These are phyloP conservation scores for Talaromyces sp. DNA, from an alignment of 2,329 filamentous ascomycete genomes.

Conservation along the genomic window DNA sequence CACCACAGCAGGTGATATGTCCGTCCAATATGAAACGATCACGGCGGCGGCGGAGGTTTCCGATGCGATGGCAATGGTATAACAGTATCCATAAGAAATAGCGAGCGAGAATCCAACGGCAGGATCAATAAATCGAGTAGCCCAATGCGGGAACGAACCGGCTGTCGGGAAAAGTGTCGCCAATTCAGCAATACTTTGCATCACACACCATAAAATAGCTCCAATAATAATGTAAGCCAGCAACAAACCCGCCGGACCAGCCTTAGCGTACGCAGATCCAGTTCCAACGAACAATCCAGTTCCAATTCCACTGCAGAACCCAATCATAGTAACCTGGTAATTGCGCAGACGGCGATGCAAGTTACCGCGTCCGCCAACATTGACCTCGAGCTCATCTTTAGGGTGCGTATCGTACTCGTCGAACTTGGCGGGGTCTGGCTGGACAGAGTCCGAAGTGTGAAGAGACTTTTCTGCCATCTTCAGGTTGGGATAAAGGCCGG, in stretches of 20 bases:
- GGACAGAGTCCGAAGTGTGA: slow-evolving; percentile 16
- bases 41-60: slow-evolving; percentile 84
- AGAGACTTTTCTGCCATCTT: slow-evolving; percentile 19
- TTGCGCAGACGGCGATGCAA: slow-evolving; percentile 38
- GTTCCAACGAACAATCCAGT: slow-evolving; percentile 85
- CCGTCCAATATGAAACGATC: slow-evolving; percentile 78
- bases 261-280: slow-evolving; percentile 68
- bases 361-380: slow-evolving; percentile 36
- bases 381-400: slow-evolving; percentile 34
- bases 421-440: slow-evolving; percentile 12
- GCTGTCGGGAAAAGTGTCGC: slow-evolving; percentile 88
- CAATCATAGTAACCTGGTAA: slow-evolving; percentile 39
- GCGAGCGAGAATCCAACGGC: slow-evolving; percentile 90
- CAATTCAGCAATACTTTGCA: slow-evolving; percentile 87
- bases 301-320: slow-evolving; percentile 50
- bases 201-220: slow-evolving; percentile 83
- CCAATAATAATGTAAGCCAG: slow-evolving; percentile 65
- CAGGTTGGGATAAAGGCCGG: background rate
- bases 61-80: slow-evolving; percentile 74
- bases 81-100: slow-evolving; percentile 74
- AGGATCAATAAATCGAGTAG: slow-evolving; percentile 85
- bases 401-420: slow-evolving; percentile 14
- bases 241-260: slow-evolving; percentile 74
- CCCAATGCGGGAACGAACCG: slow-evolving; percentile 87
- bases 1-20: slow-evolving; percentile 70